A percentile compares a stretch with the other conserved stretches of the same genome.
These are phyloP conservation scores for Pestalotiopsis sp. DNA, from an alignment of 2,329 filamentous ascomycete species.

Conservation along the genomic window DNA sequence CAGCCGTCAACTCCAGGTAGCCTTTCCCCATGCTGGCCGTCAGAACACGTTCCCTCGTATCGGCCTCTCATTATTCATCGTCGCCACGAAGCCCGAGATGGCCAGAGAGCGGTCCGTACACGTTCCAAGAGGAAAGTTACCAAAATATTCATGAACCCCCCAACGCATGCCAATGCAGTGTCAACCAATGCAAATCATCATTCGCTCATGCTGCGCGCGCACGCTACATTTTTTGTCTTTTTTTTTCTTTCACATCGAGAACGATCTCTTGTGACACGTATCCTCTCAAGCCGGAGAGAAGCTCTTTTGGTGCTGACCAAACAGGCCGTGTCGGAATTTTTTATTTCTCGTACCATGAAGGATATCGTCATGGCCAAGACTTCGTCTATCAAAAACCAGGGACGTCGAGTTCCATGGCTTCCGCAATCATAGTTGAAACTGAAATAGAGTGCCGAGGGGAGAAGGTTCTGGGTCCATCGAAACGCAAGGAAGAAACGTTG, in stretches of 20 bases:
- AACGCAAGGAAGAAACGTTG: conserved; percentile 7
- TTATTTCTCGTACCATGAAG: neutral
- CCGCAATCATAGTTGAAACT: conserved; percentile 18
- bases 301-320: neutral
- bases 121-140: neutral
- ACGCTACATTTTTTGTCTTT: neutral
- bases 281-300: neutral
- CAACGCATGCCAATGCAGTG: conserved; percentile 10
- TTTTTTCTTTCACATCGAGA: neutral
- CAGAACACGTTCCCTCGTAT: neutral
- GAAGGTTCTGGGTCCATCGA: conserved; percentile 15
- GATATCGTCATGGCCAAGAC: neutral
- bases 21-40: neutral
- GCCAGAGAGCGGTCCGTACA: neutral
- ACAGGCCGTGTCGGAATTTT: neutral
- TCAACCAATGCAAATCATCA: conserved; percentile 10
- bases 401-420: conserved; percentile 3
- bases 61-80: neutral
- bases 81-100: neutral
- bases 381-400: neutral
- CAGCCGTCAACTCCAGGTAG: neutral
- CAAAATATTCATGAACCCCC: neutral
- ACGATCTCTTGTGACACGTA: neutral
- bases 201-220: conserved; percentile 6
- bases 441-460: conserved; percentile 15